Conservation (phyloP, 2,329 filamentous ascomycete genomes). For the Xylaria digitata region DNA sequence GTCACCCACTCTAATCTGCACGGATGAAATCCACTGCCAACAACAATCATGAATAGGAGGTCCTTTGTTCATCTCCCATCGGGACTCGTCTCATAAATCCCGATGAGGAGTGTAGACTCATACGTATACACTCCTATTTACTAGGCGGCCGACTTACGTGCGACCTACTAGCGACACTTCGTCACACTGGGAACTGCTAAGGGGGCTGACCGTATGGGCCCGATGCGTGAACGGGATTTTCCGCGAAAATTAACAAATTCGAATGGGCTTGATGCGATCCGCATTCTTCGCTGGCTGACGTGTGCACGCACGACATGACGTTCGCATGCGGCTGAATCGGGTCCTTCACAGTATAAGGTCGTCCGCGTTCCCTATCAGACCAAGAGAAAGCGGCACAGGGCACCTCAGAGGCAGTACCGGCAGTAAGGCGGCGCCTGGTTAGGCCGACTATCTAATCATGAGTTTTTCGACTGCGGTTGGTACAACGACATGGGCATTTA, state of each 20-base stretch:
- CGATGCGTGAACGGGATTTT: not conserved
- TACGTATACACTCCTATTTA: not conserved
- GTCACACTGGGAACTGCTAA: not conserved
- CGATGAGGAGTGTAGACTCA: not conserved
- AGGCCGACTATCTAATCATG: not conserved
- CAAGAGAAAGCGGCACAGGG: not conserved
- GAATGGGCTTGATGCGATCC: not conserved
- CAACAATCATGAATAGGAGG: no score
- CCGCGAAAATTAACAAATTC: not conserved
- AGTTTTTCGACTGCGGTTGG: not conserved
- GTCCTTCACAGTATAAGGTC: not conserved
- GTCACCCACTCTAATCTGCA: no score
- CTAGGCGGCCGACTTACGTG: not conserved
- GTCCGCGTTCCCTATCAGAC: not conserved
- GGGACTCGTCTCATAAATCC: no score
- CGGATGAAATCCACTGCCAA: no score
- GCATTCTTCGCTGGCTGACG: not conserved
- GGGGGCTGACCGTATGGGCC: not conserved
- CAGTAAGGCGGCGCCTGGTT: not conserved
- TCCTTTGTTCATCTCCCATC: no score
- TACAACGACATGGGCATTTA: no score
- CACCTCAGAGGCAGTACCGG: not conserved
- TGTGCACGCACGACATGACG: not conserved
- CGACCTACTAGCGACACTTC: no score
- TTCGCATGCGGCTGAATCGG: no score